Conservation (phyloP, 2,329 filamentous ascomycete genomes). For the Stromatinia cepivora region DNA sequence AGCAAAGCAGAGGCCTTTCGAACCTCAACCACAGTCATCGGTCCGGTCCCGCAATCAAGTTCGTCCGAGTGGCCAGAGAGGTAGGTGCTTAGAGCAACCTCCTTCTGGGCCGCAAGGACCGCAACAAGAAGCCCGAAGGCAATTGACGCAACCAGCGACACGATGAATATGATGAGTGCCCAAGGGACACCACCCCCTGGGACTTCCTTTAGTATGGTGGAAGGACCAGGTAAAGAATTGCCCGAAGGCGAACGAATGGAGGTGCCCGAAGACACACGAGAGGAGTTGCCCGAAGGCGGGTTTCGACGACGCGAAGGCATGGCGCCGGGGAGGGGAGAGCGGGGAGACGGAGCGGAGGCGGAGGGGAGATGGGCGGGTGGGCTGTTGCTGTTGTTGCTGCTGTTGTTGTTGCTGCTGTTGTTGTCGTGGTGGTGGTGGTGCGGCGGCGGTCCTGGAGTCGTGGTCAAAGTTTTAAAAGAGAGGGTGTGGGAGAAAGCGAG, state of each 20-base stretch:
- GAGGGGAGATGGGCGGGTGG: not conserved
- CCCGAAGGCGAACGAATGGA: not conserved
- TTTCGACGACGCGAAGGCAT: not conserved
- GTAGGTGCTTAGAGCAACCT: not conserved
- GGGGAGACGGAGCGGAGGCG: not conserved
- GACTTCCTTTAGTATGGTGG: not conserved
- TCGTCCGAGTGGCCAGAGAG: not conserved
- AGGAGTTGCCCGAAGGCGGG: not conserved
- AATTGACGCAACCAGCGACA: not conserved
- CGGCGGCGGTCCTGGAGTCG: no score
- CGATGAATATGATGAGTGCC: conserved; percentile 2
- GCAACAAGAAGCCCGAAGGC: not conserved
- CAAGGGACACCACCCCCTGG: conserved; percentile 7
- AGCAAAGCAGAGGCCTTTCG: not conserved
- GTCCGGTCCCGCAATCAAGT: conserved; percentile 1
- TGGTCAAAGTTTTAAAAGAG: not conserved
- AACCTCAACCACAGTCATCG: not conserved
- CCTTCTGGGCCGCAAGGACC: not conserved
- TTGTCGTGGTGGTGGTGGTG: conserved; percentile 43
- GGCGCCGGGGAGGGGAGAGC: not conserved
- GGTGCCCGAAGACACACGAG: not conserved
- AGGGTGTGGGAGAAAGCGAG: not conserved
- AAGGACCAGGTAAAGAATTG: not conserved
- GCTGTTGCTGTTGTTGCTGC: not conserved
- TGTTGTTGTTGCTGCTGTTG: not conserved